Conservation (phyloP, 805 yeast species). For the Kuraishia cidri region DNA sequence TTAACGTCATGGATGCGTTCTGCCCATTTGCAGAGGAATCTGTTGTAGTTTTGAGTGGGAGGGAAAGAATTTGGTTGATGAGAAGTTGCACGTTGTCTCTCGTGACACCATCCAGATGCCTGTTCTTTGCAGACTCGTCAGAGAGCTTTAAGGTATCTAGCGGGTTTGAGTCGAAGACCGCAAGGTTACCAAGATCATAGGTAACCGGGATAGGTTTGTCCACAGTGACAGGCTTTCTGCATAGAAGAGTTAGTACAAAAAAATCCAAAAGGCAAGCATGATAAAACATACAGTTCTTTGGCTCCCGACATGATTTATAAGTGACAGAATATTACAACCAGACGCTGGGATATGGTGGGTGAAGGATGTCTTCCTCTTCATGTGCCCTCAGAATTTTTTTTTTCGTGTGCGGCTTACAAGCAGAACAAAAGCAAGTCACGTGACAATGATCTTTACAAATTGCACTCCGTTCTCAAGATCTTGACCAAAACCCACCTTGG, state of each 20-base stretch:
- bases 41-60: constrained; percentile 84
- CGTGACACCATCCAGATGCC: constrained; percentile 52
- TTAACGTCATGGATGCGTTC: constrained; percentile 67
- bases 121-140: constrained; percentile 50
- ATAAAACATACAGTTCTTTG: constrained; percentile 1
- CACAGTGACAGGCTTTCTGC: constrained; percentile 68
- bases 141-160: constrained; percentile 53
- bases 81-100: constrained; percentile 91
- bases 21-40: constrained; percentile 55
- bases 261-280: neutral
- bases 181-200: constrained; percentile 84
- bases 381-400: no score
- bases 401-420: no score
- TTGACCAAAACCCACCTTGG: no score
- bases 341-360: no score
- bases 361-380: no score
- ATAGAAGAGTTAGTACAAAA: neutral
- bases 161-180: constrained; percentile 87
- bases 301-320: constrained; percentile 1
- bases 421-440: no score
- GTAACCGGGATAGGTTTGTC: constrained; percentile 86
- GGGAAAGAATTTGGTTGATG: constrained; percentile 81
- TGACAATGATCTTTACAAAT: no score
- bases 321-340: no score
- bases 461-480: no score